phyloP scores from a whole-genome alignment of 768 basidiomycete species.

The Tulasnella sp. region DNA sequence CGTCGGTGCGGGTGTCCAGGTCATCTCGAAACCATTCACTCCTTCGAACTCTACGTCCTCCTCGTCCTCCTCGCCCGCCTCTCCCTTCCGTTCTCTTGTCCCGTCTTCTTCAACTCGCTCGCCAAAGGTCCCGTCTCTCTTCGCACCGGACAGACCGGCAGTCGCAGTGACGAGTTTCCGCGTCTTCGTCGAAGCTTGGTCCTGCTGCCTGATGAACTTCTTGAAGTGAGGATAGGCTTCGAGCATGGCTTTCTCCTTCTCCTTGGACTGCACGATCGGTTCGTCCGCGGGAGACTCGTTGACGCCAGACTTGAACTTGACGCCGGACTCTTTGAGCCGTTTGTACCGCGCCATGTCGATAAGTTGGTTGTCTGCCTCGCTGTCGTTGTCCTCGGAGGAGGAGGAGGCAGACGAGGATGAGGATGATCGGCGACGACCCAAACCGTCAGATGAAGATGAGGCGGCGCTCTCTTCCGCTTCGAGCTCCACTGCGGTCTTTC shows the following conservation, averaged over 20 bases:
- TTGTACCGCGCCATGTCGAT: not conserved
- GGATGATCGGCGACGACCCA: slow-evolving; percentile 9
- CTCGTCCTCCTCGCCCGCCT: slow-evolving; percentile 1
- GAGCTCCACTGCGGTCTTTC: slow-evolving; percentile 74
- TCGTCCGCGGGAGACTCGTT: slow-evolving; percentile 10
- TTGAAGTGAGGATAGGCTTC: slow-evolving; percentile 2
- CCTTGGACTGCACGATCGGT: not conserved
- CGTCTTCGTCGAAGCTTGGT: not conserved
- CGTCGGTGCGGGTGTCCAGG: slow-evolving; percentile 19
- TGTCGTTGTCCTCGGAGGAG: slow-evolving; percentile 13
- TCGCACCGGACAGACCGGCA: slow-evolving; percentile 19
- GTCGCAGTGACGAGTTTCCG: slow-evolving; percentile 9
- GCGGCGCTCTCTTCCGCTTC: slow-evolving; percentile 81
- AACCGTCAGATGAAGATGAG: slow-evolving; percentile 22
- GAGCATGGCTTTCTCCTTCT: not conserved
- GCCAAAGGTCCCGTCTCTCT: slow-evolving; percentile 17
- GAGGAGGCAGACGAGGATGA: not conserved
- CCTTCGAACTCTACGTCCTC: slow-evolving; percentile 38
- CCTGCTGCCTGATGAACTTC: not conserved
- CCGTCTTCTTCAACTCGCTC: not conserved
- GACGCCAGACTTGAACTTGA: slow-evolving; percentile 9
- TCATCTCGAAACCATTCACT: slow-evolving; percentile 31
- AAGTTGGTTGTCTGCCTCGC: slow-evolving; percentile 17
- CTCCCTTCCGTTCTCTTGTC: not conserved
- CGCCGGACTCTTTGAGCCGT: slow-evolving; percentile 2